Conservation (phyloP, 2,329 filamentous ascomycete genomes). For the Escovopsis sp. region DNA sequence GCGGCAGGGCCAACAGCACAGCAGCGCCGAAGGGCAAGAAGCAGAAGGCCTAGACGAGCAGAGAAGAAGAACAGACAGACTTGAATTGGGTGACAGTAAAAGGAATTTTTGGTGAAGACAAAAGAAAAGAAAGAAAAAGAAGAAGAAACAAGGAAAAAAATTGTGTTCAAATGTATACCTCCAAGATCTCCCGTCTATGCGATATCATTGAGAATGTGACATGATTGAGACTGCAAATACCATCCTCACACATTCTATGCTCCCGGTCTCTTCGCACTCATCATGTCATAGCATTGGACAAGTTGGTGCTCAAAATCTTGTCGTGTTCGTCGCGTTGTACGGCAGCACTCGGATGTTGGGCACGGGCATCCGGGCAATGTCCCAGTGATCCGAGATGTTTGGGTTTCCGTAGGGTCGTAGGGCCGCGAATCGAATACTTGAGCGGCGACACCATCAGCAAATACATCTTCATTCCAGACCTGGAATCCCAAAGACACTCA, state of each 20-base stretch:
- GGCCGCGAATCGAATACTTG: conserved; percentile 25
- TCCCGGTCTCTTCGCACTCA: neutral
- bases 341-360: conserved; percentile 20
- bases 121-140: too few relatives aligned
- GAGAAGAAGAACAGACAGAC: too few relatives aligned
- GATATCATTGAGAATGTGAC: too few relatives aligned
- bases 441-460: conserved; percentile 3
- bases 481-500: conserved; percentile 8
- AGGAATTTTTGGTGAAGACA: too few relatives aligned
- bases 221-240: too few relatives aligned
- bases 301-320: neutral
- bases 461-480: too few relatives aligned
- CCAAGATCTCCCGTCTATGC: too few relatives aligned
- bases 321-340: conserved; percentile 14
- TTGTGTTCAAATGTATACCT: too few relatives aligned
- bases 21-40: conserved; percentile 10
- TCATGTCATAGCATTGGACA: too few relatives aligned
- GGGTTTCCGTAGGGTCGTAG: conserved; percentile 26
- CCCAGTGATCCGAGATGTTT: conserved; percentile 25
- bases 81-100: too few relatives aligned
- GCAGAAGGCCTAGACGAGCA: conserved; percentile 5
- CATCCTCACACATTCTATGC: too few relatives aligned
- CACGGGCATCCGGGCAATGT: conserved; percentile 19
- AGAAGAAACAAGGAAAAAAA: too few relatives aligned
- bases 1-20: conserved; percentile 8